These are phyloP conservation scores for Thalassia testudinum DNA, from an alignment of 116 monocot genomes.

Conservation along the genomic window DNA sequence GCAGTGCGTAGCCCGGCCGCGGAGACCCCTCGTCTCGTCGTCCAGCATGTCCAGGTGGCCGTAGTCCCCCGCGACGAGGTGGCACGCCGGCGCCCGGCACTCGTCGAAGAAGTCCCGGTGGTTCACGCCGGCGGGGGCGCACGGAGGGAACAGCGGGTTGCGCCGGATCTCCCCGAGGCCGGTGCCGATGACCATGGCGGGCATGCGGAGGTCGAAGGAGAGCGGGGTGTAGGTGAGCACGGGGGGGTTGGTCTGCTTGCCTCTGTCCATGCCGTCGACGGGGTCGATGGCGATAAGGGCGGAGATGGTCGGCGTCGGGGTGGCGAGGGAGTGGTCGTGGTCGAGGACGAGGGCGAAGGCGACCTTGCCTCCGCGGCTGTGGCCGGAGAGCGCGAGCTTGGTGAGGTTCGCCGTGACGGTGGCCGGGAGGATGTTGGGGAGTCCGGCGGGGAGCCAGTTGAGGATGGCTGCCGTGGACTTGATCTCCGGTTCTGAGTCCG, in stretches of 20 bases:
- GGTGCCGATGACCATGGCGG: conserved; percentile 57
- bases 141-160: conserved; percentile 52
- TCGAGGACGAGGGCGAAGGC: conserved; percentile 52
- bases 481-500: conserved; percentile 52
- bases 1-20: conserved; percentile 44
- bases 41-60: conserved; percentile 81
- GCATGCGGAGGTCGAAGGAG: conserved; percentile 27
- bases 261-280: conserved; percentile 64
- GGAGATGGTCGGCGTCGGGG: conserved; percentile 22
- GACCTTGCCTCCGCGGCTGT: conserved; percentile 74
- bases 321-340: neutral
- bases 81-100: conserved; percentile 35
- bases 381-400: conserved; percentile 44
- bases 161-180: conserved; percentile 37
- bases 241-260: conserved; percentile 48
- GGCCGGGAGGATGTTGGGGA: conserved; percentile 17
- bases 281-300: conserved; percentile 71
- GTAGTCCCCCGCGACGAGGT: conserved; percentile 62
- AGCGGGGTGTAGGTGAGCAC: conserved; percentile 42
- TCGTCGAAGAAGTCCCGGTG: conserved; percentile 68
- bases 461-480: conserved; percentile 20
- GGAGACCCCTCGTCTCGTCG: conserved; percentile 64
- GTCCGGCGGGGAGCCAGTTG: conserved; percentile 35
- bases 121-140: conserved; percentile 71
- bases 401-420: conserved; percentile 13